A percentile compares a stretch with the other conserved stretches of the same genome.
phyloP scores from a whole-genome alignment of 352 stramenopile genomes.

The Globisporangium iwayamae region DNA sequence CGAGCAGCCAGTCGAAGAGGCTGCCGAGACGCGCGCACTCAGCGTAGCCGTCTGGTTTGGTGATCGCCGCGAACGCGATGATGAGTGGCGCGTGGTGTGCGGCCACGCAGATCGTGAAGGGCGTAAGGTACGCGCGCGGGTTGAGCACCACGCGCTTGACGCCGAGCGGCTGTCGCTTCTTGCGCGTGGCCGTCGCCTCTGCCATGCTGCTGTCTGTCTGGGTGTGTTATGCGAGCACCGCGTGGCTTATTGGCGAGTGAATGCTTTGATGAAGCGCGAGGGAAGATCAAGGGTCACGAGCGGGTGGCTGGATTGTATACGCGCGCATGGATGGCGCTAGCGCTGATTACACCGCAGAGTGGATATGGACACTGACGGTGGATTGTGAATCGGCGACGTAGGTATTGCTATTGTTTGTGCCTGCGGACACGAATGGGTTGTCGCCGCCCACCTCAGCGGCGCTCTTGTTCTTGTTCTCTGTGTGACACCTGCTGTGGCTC shows the following conservation, averaged over 20 bases:
- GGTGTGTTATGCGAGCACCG: neutral
- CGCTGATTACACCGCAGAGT: neutral
- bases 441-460: too few relatives aligned
- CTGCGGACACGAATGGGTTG: too few relatives aligned
- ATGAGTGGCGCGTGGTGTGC: constrained; percentile 69
- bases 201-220: neutral
- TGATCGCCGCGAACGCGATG: constrained; percentile 43
- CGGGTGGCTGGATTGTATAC: neutral
- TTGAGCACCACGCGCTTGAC: constrained; percentile 77
- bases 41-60: constrained; percentile 32
- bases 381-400: too few relatives aligned
- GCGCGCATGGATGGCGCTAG: neutral
- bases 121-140: constrained; percentile 64
- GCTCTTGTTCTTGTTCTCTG: too few relatives aligned
- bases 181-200: neutral
- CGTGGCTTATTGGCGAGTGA: neutral
- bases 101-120: constrained; percentile 50
- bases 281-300: neutral
- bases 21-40: constrained; percentile 38
- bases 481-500: too few relatives aligned
- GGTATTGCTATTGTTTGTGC: too few relatives aligned
- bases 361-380: too few relatives aligned
- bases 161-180: constrained; percentile 3
- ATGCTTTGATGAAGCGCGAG: neutral
- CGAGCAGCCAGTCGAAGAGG: constrained; percentile 56